Evolutionary conservation across 179 eudicot genomes (phyloP).

Genomic region (Beta lomatogona): DNA sequence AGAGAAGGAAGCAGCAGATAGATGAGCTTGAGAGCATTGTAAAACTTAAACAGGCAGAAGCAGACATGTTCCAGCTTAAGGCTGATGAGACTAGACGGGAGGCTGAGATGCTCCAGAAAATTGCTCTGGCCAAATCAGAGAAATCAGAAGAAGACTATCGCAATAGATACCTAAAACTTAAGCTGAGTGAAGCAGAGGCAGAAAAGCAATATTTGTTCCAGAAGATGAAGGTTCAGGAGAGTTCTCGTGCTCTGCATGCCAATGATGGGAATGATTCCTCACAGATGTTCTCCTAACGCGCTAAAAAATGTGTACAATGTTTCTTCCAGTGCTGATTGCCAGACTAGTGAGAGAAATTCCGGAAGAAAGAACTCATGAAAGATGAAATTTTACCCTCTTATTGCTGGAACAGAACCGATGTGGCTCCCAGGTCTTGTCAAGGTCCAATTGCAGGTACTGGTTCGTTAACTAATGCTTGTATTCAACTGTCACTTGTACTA

Average conservation of each 20-base stretch:
- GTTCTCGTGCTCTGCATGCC: constrained; percentile 57
- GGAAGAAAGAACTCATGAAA: constrained; percentile 31
- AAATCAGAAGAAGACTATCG: constrained; percentile 88
- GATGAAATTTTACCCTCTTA: not conserved
- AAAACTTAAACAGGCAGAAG: constrained; percentile 95
- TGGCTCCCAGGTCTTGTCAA: not conserved
- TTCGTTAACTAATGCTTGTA: not conserved
- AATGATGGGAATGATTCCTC: constrained; percentile 63
- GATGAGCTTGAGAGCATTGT: constrained; percentile 91
- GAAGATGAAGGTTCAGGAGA: constrained; percentile 84
- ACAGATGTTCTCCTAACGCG: constrained; percentile 55
- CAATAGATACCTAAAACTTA: constrained; percentile 74
- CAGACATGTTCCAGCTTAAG: constrained; percentile 91
- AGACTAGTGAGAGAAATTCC: constrained; percentile 43
- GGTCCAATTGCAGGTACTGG: not conserved
- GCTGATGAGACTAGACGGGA: constrained; percentile 94
- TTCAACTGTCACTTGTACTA: not conserved
- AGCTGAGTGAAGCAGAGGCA: constrained; percentile 85
- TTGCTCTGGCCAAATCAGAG: constrained; percentile 81
- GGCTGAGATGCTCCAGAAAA: constrained; percentile 84
- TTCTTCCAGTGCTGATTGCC: constrained; percentile 52
- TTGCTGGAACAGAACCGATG: not conserved
- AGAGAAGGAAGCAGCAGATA: constrained; percentile 76
- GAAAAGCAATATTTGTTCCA: constrained; percentile 87
- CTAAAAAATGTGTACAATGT: constrained; percentile 63